Base-by-base conservation (phyloP, 2,329 filamentous ascomycete species). In the Chaetomiaceae sp. region DNA sequence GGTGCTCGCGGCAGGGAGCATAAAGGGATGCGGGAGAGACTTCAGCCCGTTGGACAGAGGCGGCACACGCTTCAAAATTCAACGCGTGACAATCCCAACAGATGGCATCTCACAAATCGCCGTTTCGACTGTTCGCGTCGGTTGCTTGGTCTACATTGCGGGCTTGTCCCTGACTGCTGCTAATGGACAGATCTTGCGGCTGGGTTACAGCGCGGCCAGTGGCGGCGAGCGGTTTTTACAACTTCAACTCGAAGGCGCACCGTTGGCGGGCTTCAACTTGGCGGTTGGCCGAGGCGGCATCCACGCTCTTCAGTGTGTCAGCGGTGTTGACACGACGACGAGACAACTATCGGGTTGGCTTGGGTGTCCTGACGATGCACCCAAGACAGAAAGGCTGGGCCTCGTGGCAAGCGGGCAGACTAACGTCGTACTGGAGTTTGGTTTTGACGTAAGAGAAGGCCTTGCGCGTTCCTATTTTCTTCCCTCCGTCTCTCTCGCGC, bases 231-330 rank as follows among this genome's bases (percentile, higher is more conserved):
- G n/a, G n/a, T n/a, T n/a, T n/a, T n/a, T n/a, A n/a, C n/a, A n/a
- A n/a, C n/a, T n/a, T n/a, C n/a, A n/a, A n/a, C n/a, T n/a, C n/a
- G n/a, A n/a, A n/a, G 2, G 16, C 20, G 23, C 13, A 13, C 10
- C 21, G 21, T 7, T 6, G 30, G 5, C 23, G 21, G 12, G 27
- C 41, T 33, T 41, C n/a, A 34, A 34, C 20, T 5, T 41, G 19
- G 37, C 45, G 2, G 45, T 48, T 5, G 45, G 45, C 3, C 14
- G 34, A 9, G 37, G 30, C 37, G 45, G 45, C 6, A 48, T 48
- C 25, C 45, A 42, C n/a, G 45, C 27, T n/a, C 19, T 48, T n/a
- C 45, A 41, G 6, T 48, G 27, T 37, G 20, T 48, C 12, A 19
- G 34, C 17, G 38, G 12, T n/a, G n/a, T 4, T 13, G 23, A 5